These are phyloP conservation scores for Aspergillus hortae DNA, from an alignment of 2,329 filamentous ascomycete genomes.

Conservation along the genomic window DNA sequence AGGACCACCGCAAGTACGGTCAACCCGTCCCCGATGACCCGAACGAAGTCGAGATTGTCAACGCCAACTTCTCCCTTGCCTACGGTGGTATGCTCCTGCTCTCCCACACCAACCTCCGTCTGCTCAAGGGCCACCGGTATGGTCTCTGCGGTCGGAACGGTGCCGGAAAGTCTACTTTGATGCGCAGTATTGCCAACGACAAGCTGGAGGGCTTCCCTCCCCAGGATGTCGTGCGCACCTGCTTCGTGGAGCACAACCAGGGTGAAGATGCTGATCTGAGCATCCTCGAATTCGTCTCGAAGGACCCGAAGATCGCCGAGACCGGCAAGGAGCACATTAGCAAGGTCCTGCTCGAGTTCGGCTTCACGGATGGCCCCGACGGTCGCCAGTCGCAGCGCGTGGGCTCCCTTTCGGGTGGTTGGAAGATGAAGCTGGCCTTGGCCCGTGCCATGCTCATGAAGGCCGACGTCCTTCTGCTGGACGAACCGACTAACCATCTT, in stretches of 20 bases:
- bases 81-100: slow-evolving; percentile 97
- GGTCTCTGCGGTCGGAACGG: slow-evolving; percentile 96
- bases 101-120: slow-evolving; percentile 89
- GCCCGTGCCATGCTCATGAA: slow-evolving; percentile 94
- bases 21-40: slow-evolving; percentile 82
- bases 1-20: slow-evolving; percentile 84
- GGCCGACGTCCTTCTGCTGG: slow-evolving; percentile 92
- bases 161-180: slow-evolving; percentile 97
- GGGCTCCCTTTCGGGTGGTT: slow-evolving; percentile 92
- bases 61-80: slow-evolving; percentile 93
- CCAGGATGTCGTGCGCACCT: slow-evolving; percentile 87
- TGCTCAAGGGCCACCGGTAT: slow-evolving; percentile 95
- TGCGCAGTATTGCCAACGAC: slow-evolving; percentile 91
- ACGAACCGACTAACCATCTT: slow-evolving; percentile 98
- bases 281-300: slow-evolving; percentile 87
- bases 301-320: slow-evolving; percentile 79
- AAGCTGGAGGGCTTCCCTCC: slow-evolving; percentile 96
- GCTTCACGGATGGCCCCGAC: slow-evolving; percentile 85
- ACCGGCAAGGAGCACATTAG: slow-evolving; percentile 79
- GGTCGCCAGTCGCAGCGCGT: slow-evolving; percentile 87
- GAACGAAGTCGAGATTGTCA: slow-evolving; percentile 93
- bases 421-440: slow-evolving; percentile 99
- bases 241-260: slow-evolving; percentile 99
- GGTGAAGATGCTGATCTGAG: slow-evolving; percentile 95
- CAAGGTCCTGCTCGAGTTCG: slow-evolving; percentile 81